phyloP scores from a whole-genome alignment of 306 rosid genomes.

The Dryas drummondii region DNA sequence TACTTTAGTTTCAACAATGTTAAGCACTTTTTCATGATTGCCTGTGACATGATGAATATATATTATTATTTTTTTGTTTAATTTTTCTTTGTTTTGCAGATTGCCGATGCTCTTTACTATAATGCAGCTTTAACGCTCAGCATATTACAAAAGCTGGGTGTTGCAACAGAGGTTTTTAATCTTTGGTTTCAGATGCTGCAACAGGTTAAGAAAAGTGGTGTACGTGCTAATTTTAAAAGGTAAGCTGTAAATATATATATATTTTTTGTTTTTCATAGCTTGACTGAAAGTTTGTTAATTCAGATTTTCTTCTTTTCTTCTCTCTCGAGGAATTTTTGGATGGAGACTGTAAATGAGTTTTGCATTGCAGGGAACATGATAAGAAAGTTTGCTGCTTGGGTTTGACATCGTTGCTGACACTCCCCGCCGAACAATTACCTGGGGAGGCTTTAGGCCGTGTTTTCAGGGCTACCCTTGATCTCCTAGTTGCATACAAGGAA shows the following conservation, averaged over 20 bases:
- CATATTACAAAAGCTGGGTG: conserved; percentile 75
- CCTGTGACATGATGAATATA: conserved; percentile 23
- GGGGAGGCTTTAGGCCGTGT: conserved; percentile 87
- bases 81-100: conserved; percentile 36
- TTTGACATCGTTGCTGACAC: conserved; percentile 71
- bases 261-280: neutral
- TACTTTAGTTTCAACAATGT: neutral
- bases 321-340: conserved; percentile 8
- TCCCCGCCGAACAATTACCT: conserved; percentile 74
- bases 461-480: conserved; percentile 85
- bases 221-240: conserved; percentile 76
- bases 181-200: conserved; percentile 92
- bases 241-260: conserved; percentile 1
- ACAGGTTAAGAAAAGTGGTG: conserved; percentile 81
- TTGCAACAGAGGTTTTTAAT: conserved; percentile 76
- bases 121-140: conserved; percentile 69
- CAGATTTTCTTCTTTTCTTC: neutral
- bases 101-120: conserved; percentile 93
- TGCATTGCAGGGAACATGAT: conserved; percentile 76
- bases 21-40: neutral
- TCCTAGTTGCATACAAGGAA: conserved; percentile 82
- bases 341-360: conserved; percentile 10
- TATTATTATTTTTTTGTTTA: conserved; percentile 2
- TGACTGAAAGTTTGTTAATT: neutral
- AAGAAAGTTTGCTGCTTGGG: conserved; percentile 97